A percentile compares a stretch with the other conserved stretches of the same genome.
These are phyloP conservation scores for Suhomyces canberraensis DNA, from an alignment of 805 yeast species.

Conservation along the genomic window DNA sequence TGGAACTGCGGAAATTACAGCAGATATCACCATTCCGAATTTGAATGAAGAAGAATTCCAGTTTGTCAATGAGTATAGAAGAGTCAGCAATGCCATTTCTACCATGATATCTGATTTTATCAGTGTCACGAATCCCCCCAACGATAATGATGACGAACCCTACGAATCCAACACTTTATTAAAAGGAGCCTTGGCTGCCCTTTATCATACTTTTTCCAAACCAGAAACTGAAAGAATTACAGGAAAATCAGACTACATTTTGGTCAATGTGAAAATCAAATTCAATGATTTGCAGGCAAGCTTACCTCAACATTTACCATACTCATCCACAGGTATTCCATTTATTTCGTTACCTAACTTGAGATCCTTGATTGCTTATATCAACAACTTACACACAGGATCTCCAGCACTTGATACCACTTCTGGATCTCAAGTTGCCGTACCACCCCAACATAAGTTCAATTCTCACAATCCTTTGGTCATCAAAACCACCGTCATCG, in stretches of 20 bases:
- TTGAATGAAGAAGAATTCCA: constrained; percentile 22
- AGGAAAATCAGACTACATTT: constrained; percentile 46
- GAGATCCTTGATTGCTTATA: constrained; percentile 57
- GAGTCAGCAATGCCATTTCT: constrained; percentile 25
- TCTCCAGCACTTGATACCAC: constrained; percentile 3
- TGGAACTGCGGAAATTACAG: constrained; percentile 66
- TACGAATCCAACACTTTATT: constrained; percentile 23
- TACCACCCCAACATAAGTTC: neutral
- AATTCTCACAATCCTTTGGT: constrained; percentile 23
- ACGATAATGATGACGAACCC: constrained; percentile 6
- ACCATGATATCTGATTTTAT: constrained; percentile 26
- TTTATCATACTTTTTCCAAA: constrained; percentile 37
- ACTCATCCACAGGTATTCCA: constrained; percentile 48
- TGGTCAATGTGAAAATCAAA: constrained; percentile 63
- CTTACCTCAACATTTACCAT: constrained; percentile 48
- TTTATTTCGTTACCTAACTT: constrained; percentile 58
- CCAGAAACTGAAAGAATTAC: constrained; percentile 8
- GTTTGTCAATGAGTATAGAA: constrained; percentile 17
- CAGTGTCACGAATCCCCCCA: constrained; percentile 12
- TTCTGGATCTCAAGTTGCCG: neutral
- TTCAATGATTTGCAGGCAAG: constrained; percentile 61
- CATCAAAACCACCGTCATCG: constrained; percentile 40
- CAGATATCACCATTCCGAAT: constrained; percentile 70
- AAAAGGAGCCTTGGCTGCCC: constrained; percentile 40
- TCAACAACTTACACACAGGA: constrained; percentile 34